Conservation (phyloP, 2,329 filamentous ascomycete genomes). For the Cytospora piceae region DNA sequence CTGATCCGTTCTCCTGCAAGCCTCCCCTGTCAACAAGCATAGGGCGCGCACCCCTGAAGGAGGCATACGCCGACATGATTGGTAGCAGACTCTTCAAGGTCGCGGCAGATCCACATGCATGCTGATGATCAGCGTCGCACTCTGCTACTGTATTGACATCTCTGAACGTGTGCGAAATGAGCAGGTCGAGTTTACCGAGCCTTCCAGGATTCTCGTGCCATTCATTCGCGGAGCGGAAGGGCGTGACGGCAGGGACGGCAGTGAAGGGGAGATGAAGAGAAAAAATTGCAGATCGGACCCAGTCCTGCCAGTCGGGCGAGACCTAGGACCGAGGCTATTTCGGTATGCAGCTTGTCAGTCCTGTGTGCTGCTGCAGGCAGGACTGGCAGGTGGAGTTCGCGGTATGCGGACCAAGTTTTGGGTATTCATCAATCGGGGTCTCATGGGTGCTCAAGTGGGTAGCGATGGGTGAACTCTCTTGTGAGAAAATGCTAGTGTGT, state of each 20-base stretch:
- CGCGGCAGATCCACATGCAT: not conserved
- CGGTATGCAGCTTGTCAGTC: slow-evolving; percentile 5
- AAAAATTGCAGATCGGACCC: not conserved
- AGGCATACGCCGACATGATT: not conserved
- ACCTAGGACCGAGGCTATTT: not conserved
- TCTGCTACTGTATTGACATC: not conserved
- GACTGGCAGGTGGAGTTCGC: not conserved
- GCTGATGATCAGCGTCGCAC: not conserved
- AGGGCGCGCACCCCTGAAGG: slow-evolving; percentile 2
- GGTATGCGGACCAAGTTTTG: not conserved
- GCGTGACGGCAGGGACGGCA: not conserved
- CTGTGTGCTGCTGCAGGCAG: not conserved
- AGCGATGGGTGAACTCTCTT: not conserved
- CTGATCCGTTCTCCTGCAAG: slow-evolving; percentile 37
- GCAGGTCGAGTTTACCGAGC: not conserved
- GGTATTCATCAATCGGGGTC: slow-evolving; percentile 17
- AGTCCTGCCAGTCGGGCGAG: not conserved
- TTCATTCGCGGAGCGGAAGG: not conserved
- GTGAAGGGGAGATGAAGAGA: not conserved
- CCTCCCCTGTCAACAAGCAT: slow-evolving; percentile 24
- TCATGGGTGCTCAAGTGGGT: not conserved
- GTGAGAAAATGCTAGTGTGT: not conserved
- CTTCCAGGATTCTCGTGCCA: not conserved
- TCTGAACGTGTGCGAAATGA: not conserved
- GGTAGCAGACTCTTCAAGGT: not conserved